phyloP scores from a whole-genome alignment of 2,329 filamentous ascomycete species.

The Fusarium subtropicale region DNA sequence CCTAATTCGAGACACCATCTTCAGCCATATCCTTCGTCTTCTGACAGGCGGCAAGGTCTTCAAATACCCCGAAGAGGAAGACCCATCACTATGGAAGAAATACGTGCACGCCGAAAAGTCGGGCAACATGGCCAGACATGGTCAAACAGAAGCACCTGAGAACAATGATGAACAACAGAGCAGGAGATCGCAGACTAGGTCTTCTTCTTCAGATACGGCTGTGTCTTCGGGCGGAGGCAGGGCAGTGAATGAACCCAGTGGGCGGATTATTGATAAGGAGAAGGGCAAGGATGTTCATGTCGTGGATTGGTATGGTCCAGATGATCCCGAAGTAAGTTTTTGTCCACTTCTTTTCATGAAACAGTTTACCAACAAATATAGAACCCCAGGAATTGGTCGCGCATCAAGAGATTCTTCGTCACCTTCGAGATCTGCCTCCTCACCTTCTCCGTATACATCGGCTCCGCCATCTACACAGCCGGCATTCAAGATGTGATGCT shows the following conservation, averaged over 20 bases:
- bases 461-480: conserved; percentile 14
- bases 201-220: background rate
- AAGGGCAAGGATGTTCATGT: conserved; percentile 7
- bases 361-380: background rate
- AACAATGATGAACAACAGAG: background rate
- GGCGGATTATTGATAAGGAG: background rate
- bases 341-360: rapidly evolving
- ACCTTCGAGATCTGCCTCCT: conserved; percentile 20
- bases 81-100: conserved; percentile 13
- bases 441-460: conserved; percentile 21
- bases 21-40: conserved; percentile 8
- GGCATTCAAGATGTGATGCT: conserved; percentile 8
- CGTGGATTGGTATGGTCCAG: conserved; percentile 9
- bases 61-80: conserved; percentile 15
- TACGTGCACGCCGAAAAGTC: conserved; percentile 12
- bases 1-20: conserved; percentile 5
- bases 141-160: background rate
- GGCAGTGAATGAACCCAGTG: background rate
- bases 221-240: background rate
- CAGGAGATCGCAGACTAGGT: background rate
- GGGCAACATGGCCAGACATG: conserved; percentile 9
- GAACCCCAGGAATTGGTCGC: conserved; percentile 12
- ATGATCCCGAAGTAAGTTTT: background rate
- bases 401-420: conserved; percentile 10
- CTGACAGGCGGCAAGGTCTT: conserved; percentile 3